Evolutionary conservation across 345 rosid species (phyloP).

Genomic region (Mercurialis annua): DNA sequence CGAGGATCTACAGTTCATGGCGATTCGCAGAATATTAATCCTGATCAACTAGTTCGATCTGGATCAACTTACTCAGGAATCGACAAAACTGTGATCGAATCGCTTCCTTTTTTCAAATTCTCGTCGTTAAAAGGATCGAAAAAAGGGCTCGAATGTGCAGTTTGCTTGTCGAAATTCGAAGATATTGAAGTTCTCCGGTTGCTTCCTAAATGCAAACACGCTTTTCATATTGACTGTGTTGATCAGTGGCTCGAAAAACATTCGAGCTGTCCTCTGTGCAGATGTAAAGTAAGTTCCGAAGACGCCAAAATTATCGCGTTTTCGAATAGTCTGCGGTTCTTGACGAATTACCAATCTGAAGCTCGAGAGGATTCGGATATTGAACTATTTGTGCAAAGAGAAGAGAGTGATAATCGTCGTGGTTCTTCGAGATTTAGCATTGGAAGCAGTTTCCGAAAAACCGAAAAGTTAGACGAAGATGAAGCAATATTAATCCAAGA

Average conservation of each 20-base stretch:
- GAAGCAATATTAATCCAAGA: slow-evolving; percentile 15
- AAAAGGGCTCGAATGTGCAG: slow-evolving; percentile 82
- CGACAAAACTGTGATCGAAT: slow-evolving; percentile 64
- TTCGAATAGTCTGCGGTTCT: slow-evolving; percentile 56
- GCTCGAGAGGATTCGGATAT: slow-evolving; percentile 43
- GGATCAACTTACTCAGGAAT: slow-evolving; percentile 67
- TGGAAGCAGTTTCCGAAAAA: slow-evolving; percentile 68
- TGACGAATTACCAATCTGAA: slow-evolving; percentile 48
- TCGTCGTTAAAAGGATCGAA: slow-evolving; percentile 69
- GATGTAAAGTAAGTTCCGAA: slow-evolving; percentile 49
- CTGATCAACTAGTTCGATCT: slow-evolving; percentile 28
- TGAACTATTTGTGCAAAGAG: slow-evolving; percentile 66
- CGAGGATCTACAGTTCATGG: slow-evolving; percentile 18
- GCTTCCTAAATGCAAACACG: slow-evolving; percentile 82
- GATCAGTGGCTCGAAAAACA: slow-evolving; percentile 91
- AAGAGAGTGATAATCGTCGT: slow-evolving; percentile 42
- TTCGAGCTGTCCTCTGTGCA: slow-evolving; percentile 86
- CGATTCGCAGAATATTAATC: slow-evolving; percentile 20
- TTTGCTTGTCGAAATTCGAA: slow-evolving; percentile 81
- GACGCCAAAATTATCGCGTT: slow-evolving; percentile 48
- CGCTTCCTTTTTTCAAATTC: slow-evolving; percentile 87
- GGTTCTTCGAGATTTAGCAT: slow-evolving; percentile 67
- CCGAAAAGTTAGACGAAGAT: slow-evolving; percentile 31
- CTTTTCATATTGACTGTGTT: slow-evolving; percentile 76
- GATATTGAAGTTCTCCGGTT: slow-evolving; percentile 66